phyloP scores from a whole-genome alignment of 1,284 basidiomycete genomes.

The Marasmius sp. region DNA sequence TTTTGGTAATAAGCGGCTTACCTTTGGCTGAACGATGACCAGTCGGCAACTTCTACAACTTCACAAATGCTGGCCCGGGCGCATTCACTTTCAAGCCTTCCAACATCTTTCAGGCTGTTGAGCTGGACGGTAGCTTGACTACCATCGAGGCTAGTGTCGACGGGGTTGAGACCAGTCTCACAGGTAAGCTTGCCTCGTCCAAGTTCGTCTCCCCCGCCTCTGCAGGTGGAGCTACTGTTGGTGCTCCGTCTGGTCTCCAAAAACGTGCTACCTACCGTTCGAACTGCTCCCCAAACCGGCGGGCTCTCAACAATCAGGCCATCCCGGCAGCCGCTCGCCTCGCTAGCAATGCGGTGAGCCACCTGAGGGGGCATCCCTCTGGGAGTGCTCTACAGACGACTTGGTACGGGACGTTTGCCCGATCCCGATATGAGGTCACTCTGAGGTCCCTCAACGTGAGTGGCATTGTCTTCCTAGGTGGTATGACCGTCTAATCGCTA shows the following conservation, averaged over 20 bases:
- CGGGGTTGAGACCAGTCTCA: not conserved
- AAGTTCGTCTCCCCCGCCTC: slow-evolving; percentile 1
- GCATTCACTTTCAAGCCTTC: slow-evolving; percentile 50
- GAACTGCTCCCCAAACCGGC: slow-evolving; percentile 3
- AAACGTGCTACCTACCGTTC: slow-evolving; percentile 8
- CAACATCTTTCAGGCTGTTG: slow-evolving; percentile 50
- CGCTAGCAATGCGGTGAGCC: slow-evolving; percentile 2
- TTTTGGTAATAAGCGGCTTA: too few relatives aligned
- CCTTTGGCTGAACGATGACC: too few relatives aligned
- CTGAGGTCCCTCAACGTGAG: not conserved
- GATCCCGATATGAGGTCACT: not conserved
- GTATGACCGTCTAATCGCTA: not conserved
- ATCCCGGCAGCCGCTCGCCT: slow-evolving; percentile 6
- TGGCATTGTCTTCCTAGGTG: not conserved
- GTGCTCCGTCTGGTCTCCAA: not conserved
- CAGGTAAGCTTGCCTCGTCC: slow-evolving; percentile 8
- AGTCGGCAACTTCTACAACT: slow-evolving; percentile 12
- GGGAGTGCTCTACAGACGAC: slow-evolving; percentile 10
- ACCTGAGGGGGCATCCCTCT: not conserved
- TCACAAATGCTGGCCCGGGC: slow-evolving; percentile 21
- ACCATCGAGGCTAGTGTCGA: slow-evolving; percentile 3
- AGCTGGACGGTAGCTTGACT: slow-evolving; percentile 7
- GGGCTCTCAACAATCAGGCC: slow-evolving; percentile 4
- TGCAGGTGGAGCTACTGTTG: not conserved
- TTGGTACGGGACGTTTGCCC: slow-evolving; percentile 13